These are phyloP conservation scores for Truncatella angustata DNA, from an alignment of 2,329 filamentous ascomycete genomes.

Conservation along the genomic window DNA sequence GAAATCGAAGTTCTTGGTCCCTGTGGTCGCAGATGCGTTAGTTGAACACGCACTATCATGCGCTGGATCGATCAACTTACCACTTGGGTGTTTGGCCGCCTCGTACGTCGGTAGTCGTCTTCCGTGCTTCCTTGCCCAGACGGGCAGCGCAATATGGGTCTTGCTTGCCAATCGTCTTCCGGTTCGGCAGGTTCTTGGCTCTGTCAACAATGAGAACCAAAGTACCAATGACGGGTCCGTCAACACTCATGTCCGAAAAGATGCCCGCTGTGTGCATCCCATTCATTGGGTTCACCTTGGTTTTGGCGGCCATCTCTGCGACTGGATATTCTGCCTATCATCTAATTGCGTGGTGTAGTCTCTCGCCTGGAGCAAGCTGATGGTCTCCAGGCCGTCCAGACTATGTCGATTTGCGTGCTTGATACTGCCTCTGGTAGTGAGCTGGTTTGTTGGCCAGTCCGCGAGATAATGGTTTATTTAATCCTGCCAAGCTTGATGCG, in stretches of 20 bases:
- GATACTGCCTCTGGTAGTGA: no score
- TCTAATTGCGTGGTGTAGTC: background rate
- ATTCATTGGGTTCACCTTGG: conserved; percentile 55
- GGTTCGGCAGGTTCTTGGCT: conserved; percentile 94
- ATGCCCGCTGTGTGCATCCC: conserved; percentile 85
- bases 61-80: conserved; percentile 50
- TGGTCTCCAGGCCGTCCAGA: no score
- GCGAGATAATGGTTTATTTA: background rate
- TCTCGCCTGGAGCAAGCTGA: background rate
- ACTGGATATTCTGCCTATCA: conserved; percentile 5
- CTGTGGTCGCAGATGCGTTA: conserved; percentile 44
- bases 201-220: conserved; percentile 89
- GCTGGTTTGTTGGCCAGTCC: background rate
- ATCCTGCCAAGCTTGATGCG: background rate
- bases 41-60: conserved; percentile 1
- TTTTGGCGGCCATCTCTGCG: conserved; percentile 48
- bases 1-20: conserved; percentile 97
- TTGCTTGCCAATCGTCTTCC: conserved; percentile 97
- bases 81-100: conserved; percentile 95
- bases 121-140: conserved; percentile 94
- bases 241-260: conserved; percentile 88
- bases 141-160: conserved; percentile 95
- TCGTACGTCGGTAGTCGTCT: conserved; percentile 89
- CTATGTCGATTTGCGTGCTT: no score
- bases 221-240: conserved; percentile 91